A percentile compares a stretch with the other conserved stretches of the same genome.
Conservation (phyloP, 176 grass and related monocot genomes). For the Leersia perrieri region DNA sequence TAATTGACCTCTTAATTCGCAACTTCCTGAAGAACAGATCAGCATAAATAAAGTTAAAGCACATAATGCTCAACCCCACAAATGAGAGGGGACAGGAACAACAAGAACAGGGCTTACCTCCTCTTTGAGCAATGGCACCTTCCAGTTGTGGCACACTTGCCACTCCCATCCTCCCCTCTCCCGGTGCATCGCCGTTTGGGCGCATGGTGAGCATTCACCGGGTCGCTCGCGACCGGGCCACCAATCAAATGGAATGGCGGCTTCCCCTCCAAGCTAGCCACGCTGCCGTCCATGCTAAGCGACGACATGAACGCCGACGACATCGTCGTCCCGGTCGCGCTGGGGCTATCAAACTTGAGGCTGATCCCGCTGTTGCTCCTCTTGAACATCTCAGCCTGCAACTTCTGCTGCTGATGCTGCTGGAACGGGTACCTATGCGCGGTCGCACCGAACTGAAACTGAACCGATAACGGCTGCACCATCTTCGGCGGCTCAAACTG, state of each 20-base stretch:
- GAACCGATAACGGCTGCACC: constrained; percentile 47
- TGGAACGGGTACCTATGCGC: constrained; percentile 56
- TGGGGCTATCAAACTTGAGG: constrained; percentile 70
- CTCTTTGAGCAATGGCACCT: constrained; percentile 90
- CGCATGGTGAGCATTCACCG: constrained; percentile 24
- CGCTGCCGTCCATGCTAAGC: constrained; percentile 71
- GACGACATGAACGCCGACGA: constrained; percentile 74
- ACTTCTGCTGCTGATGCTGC: constrained; percentile 70
- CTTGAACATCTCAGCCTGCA: constrained; percentile 74
- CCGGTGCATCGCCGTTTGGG: constrained; percentile 56
- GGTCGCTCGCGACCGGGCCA: constrained; percentile 44
- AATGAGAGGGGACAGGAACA: background rate
- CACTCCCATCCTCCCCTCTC: constrained; percentile 59
- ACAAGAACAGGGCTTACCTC: constrained; percentile 42
- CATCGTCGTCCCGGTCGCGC: constrained; percentile 42
- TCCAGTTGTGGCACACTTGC: constrained; percentile 63
- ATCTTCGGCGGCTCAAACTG: constrained; percentile 39
- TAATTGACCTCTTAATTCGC: constrained; percentile 85
- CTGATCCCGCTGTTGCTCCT: constrained; percentile 62
- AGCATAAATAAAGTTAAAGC: constrained; percentile 8
- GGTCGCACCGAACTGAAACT: constrained; percentile 44
- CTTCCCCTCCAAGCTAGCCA: constrained; percentile 67
- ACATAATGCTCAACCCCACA: constrained; percentile 8
- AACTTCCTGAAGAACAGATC: constrained; percentile 53
- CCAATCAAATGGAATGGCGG: constrained; percentile 63